Conservation (phyloP, 2,329 filamentous ascomycete species). For the Calonectria ilicicola region DNA sequence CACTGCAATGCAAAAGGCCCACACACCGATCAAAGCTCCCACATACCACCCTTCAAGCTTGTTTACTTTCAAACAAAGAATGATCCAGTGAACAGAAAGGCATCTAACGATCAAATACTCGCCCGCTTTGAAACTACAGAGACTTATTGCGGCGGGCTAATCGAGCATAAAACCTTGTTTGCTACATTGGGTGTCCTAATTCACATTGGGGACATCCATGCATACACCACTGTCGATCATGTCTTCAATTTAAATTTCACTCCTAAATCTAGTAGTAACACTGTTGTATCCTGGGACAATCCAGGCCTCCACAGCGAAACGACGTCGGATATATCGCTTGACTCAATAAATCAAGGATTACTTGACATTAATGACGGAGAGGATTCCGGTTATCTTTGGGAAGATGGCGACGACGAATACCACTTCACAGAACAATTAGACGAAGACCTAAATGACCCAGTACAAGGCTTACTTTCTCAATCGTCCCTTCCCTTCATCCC, state of each 20-base stretch:
- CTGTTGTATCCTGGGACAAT: no score
- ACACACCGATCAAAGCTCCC: neutral
- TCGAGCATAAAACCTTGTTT: neutral
- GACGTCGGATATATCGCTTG: neutral
- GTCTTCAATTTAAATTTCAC: neutral
- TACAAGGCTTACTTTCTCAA: neutral
- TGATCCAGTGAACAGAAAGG: neutral
- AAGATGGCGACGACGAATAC: neutral
- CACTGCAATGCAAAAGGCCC: neutral
- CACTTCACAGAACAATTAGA: neutral
- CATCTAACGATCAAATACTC: neutral
- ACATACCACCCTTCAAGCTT: neutral
- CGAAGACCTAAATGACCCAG: neutral
- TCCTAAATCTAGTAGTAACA: neutral
- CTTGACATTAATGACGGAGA: no score
- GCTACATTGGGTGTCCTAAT: neutral
- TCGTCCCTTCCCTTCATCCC: neutral
- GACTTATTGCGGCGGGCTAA: neutral
- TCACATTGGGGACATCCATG: neutral
- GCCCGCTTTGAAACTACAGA: neutral
- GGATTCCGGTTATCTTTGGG: neutral
- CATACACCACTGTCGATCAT: conserved; percentile 2
- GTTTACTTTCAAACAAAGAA: neutral
- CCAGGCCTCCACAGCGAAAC: no score
- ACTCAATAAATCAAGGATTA: no score